Percentiles rank a stretch among this genome's conserved stretches.
Evolutionary conservation across 2,329 filamentous ascomycete genomes (phyloP).

Genomic region (Colletotrichum sp.): DNA sequence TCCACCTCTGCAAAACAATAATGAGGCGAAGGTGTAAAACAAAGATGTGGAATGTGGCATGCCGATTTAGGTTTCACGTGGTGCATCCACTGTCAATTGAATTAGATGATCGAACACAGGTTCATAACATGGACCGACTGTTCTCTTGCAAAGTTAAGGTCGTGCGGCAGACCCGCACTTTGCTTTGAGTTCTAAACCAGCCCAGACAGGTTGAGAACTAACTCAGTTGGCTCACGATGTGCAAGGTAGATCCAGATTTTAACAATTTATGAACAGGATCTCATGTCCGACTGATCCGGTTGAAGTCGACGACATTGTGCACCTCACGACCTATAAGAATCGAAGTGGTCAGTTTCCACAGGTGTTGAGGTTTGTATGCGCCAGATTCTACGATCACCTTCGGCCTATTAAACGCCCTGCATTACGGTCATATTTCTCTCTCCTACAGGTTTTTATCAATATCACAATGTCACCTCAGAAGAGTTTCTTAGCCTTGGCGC

Average conservation of each 20-base stretch:
- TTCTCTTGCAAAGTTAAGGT: neutral
- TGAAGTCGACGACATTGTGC: neutral
- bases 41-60: neutral
- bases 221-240: neutral
- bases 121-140: neutral
- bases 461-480: neutral
- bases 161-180: neutral
- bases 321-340: neutral
- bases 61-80: neutral
- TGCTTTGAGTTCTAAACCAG: neutral
- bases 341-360: neutral
- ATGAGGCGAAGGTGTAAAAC: neutral
- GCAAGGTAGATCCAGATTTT: neutral
- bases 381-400: neutral
- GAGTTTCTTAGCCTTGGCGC: neutral
- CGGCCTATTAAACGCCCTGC: neutral
- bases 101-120: neutral
- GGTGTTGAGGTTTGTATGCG: neutral
- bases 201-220: neutral
- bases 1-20: neutral
- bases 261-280: neutral
- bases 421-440: neutral
- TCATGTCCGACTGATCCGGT: neutral
- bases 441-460: rapidly evolving
- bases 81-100: neutral